Base-by-base conservation (phyloP, 1,284 basidiomycete species). In the Inonotus hispidus region DNA sequence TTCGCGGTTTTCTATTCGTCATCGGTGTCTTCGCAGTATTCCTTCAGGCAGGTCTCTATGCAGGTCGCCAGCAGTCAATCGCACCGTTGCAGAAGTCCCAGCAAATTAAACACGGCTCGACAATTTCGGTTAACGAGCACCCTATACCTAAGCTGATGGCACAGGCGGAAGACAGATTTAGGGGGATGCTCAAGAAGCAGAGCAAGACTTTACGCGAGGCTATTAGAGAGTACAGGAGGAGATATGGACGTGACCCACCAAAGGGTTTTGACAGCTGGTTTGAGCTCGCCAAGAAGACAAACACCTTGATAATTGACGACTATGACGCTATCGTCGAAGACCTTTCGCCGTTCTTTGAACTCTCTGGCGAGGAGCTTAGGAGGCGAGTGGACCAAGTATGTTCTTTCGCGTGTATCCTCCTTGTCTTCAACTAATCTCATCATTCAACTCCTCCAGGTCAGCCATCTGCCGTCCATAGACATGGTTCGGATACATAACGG, bases 211-310 rank as follows among this genome's bases (percentile, higher is more conserved):
- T 97, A 16, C 70, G 72, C 8, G 82, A 82, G 39, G 93, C 94
- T 0, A 88, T 92, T 1, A 74, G 74, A 4, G 92, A 94, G 72
- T 98, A 98, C 75, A 81, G 79, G 67, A 74, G 79, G 50, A 79
- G 95, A 54, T 95, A 96, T 71, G 75, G 77, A 2, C 84, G 87
- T 46, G 74, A 82, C n/a, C 94, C 95, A 2, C 95, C 95, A 0
- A 83, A 82, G 59, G 94, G 93, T 0, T 97, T 97, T 67, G 92
- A 95, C 68, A 75, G 83, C 45, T 98, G 95, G 95, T 97, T 85
- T 81, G 73, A 77, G 59, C 97, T 95, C 73, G 90, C 89, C 21
- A 76, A 81, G 71, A 77, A 84, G 55, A 81, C 91, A 70, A 77
- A 83, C 21, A 87, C 92, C 58, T 82, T 86, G 68, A 85, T 98